phyloP scores from a whole-genome alignment of 495 filamentous ascomycete genomes.

The Xylaria nigripes region DNA sequence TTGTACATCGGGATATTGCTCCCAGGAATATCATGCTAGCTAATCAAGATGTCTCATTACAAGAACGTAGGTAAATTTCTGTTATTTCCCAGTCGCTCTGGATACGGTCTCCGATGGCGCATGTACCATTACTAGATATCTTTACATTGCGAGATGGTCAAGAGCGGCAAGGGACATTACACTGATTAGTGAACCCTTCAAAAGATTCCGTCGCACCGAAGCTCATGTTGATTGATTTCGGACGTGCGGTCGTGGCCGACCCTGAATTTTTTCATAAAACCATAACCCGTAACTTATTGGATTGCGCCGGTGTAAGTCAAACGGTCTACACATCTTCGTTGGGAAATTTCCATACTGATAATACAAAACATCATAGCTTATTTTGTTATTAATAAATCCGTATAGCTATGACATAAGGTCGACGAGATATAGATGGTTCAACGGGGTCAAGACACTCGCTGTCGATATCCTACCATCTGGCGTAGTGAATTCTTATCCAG shows the following conservation, averaged over 20 bases:
- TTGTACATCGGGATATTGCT: not conserved
- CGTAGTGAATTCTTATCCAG: not conserved
- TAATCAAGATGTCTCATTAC: not conserved
- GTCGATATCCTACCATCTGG: not conserved
- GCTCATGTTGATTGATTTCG: constrained; percentile 4
- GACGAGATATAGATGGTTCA: not conserved
- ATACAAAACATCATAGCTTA: too few relatives aligned
- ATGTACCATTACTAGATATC: not conserved
- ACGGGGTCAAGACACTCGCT: not conserved
- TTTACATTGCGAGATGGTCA: not conserved
- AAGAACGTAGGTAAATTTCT: not conserved
- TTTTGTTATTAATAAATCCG: too few relatives aligned
- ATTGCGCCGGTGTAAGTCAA: not conserved
- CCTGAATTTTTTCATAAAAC: not conserved
- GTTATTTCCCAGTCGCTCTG: not conserved
- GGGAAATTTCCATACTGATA: too few relatives aligned
- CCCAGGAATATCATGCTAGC: not conserved
- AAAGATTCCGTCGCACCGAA: not conserved
- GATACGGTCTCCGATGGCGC: not conserved
- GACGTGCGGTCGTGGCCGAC: not conserved
- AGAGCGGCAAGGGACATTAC: not conserved
- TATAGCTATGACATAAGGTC: not conserved
- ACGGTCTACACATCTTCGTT: too few relatives aligned
- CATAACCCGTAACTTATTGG: not conserved
- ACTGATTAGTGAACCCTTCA: not conserved